Evolutionary conservation across 352 stramenopile genomes (phyloP).

Genomic region (Phytopythium chamaehyphon): DNA sequence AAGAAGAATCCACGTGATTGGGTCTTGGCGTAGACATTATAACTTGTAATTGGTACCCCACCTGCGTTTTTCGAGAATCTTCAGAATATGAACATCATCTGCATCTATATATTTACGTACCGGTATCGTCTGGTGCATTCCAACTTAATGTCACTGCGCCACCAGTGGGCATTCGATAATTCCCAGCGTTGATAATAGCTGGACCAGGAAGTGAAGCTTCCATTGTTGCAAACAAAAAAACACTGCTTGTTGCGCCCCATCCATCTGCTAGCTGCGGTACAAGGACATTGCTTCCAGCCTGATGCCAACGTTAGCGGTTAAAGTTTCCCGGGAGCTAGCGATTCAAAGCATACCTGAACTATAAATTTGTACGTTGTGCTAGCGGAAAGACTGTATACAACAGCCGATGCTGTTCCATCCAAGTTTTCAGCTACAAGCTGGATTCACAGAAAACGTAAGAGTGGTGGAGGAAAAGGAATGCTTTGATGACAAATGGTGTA

Average conservation of each 20-base stretch:
- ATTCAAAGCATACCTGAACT: conserved; percentile 38
- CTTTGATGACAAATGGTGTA: too few relatives aligned
- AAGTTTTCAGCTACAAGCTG: conserved; percentile 16
- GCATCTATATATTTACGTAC: conserved; percentile 10
- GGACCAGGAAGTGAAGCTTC: conserved; percentile 29
- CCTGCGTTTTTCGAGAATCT: conserved; percentile 13
- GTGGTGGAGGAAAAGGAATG: too few relatives aligned
- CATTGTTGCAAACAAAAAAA: conserved; percentile 28
- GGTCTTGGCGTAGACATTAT: conserved; percentile 31
- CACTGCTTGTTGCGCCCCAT: conserved; percentile 36
- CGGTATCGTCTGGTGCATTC: conserved; percentile 42
- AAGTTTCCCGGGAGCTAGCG: not conserved
- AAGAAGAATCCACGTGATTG: conserved; percentile 25
- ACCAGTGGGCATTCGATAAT: conserved; percentile 27
- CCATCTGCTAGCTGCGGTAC: conserved; percentile 26
- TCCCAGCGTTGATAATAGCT: conserved; percentile 11
- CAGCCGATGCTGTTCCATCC: conserved; percentile 8
- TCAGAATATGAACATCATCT: conserved; percentile 1
- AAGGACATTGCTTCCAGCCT: conserved; percentile 43
- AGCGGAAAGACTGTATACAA: conserved; percentile 23
- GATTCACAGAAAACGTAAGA: not conserved
- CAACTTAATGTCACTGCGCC: conserved; percentile 51
- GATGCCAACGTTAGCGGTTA: not conserved
- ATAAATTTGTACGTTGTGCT: conserved; percentile 35
- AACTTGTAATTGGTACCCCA: conserved; percentile 27